phyloP scores from a whole-genome alignment of 768 basidiomycete species.

The Xerocomus spinulosus region DNA sequence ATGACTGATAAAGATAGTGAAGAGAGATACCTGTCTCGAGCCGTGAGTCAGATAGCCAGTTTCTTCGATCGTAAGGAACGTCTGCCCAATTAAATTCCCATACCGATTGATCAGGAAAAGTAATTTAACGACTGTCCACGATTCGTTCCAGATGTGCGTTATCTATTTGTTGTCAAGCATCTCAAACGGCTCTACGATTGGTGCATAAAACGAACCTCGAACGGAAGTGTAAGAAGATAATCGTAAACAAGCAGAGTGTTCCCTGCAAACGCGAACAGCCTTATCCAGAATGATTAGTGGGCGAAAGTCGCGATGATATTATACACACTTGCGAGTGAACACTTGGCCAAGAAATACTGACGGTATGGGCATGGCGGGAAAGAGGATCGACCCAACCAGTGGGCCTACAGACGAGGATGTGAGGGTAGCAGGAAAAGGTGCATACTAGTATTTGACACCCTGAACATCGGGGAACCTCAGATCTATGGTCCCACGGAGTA shows the following conservation, averaged over 20 bases:
- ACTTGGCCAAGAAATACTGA: not conserved
- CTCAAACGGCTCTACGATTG: not conserved
- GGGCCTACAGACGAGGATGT: too few relatives aligned
- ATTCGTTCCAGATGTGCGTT: slow-evolving; percentile 12
- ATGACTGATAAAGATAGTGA: too few relatives aligned
- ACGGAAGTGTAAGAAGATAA: slow-evolving; percentile 23
- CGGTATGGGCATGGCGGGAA: not conserved
- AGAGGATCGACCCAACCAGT: too few relatives aligned
- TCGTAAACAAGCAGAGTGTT: slow-evolving; percentile 22
- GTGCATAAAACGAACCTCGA: slow-evolving; percentile 19
- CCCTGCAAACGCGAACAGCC: slow-evolving; percentile 14
- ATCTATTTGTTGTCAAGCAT: slow-evolving; percentile 4
- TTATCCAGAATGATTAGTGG: not conserved
- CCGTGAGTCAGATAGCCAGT: slow-evolving; percentile 14
- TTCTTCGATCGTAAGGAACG: slow-evolving; percentile 20
- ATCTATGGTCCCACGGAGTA: too few relatives aligned
- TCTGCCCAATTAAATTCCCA: slow-evolving; percentile 17
- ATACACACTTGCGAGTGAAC: not conserved
- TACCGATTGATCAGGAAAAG: slow-evolving; percentile 15
- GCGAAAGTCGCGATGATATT: not conserved
- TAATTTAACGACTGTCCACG: slow-evolving; percentile 2
- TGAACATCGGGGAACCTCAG: too few relatives aligned
- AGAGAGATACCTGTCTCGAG: slow-evolving; percentile 5
- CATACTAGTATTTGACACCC: too few relatives aligned
- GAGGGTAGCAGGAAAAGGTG: too few relatives aligned